Evolutionary conservation across 2,329 filamentous ascomycete species (phyloP).

Genomic region (Endothia cerciana): DNA sequence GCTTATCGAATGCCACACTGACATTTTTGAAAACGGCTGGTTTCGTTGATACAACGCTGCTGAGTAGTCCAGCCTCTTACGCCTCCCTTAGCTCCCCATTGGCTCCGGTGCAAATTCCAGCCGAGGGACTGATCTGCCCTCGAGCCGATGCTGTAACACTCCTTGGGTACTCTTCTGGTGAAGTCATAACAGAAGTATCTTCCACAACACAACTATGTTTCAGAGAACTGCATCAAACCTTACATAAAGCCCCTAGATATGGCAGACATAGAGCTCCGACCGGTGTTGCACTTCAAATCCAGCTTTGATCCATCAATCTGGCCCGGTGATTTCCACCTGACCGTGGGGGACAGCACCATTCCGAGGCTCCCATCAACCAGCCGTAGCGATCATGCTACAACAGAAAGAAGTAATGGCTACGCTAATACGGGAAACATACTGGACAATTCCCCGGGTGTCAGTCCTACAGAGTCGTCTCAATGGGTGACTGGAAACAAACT

Average conservation of each 20-base stretch:
- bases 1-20: too few relatives aligned
- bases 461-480: background rate
- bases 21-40: background rate
- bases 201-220: background rate
- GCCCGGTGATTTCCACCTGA: background rate
- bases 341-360: background rate
- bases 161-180: background rate
- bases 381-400: background rate
- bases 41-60: background rate
- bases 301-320: background rate
- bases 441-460: background rate
- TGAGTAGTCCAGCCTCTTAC: background rate
- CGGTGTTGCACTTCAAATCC: constrained; percentile 4
- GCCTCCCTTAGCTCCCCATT: constrained; percentile 1
- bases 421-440: background rate
- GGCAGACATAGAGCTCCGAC: constrained; percentile 9
- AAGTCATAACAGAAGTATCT: background rate
- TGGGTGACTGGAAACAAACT: constrained; percentile 10
- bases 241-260: background rate
- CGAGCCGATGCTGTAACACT: background rate
- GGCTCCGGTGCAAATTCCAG: background rate
- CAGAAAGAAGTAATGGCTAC: background rate
- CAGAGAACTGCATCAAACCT: background rate
- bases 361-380: background rate
- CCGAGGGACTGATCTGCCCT: background rate